Percentiles rank a stretch among this genome's conserved stretches.
phyloP scores from a whole-genome alignment of 345 rosid genomes.

The Boechera divaricarpa region DNA sequence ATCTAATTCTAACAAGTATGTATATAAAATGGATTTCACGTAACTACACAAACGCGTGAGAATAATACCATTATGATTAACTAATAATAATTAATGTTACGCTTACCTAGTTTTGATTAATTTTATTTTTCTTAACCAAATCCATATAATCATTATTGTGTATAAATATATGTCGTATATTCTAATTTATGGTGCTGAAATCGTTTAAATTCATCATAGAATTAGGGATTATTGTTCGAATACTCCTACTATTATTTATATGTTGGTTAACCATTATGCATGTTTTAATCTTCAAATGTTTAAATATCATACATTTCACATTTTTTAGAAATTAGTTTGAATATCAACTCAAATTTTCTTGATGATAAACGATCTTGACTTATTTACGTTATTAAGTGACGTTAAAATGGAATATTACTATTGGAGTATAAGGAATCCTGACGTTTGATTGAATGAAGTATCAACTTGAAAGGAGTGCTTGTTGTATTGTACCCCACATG shows the following conservation, averaged over 20 bases:
- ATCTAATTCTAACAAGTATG: slow-evolving; percentile 1
- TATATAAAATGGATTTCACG: not conserved
- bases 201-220: not conserved
- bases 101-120: not conserved
- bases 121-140: not conserved
- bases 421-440: not conserved
- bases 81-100: not conserved
- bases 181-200: too few species aligned
- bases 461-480: slow-evolving; percentile 42
- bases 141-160: not conserved
- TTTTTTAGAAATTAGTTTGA: not conserved
- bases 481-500: slow-evolving; percentile 35
- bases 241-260: not conserved
- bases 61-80: not conserved
- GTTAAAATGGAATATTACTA: slow-evolving; percentile 15
- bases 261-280: not conserved
- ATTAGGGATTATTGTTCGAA: not conserved
- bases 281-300: not conserved
- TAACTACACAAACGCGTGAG: not conserved
- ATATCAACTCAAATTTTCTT: not conserved
- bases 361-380: not conserved
- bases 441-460: slow-evolving; percentile 28
- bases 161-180: not conserved
- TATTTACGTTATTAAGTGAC: slow-evolving; percentile 1
- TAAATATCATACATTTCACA: not conserved